Base-by-base conservation (phyloP, 176 grass and related monocot genomes). In the Aegilops speltoides region DNA sequence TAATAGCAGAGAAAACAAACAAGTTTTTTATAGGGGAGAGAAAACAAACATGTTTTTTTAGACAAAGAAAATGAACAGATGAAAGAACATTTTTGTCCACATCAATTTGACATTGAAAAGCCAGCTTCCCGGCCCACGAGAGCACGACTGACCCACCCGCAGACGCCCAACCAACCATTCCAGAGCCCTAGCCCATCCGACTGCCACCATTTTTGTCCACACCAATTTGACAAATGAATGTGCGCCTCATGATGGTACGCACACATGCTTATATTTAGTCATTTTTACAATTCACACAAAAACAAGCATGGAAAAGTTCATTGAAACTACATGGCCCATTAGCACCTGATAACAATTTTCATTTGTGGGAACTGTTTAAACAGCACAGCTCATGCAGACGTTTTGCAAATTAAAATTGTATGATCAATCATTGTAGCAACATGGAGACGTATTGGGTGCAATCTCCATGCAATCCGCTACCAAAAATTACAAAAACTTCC, bases 111-210 rank as follows among this genome's bases (percentile, higher is more conserved):
- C 23, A 17, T 2, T 2, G 7, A 62, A 34, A 22, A 54, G 75
- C 81, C n/a, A 73, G 37, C 0, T 5, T 15, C 2, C 19, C 10
- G 4, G 33, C 71, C 80, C 86, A 83, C 4, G 14, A 50, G 46
- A 50, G 46, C 54, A 0, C 14, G 14, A 22, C 54, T 7, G 54
- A 64, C 37, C 24, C 40, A 1, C 41, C 41, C 3, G 43, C 43
- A 46, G 43, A 13, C 12, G 43, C 54, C 38, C 10, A 10, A 79
- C 59, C 37, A 38, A 38, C 37, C 40, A 41, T 73, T 72, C 41
- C 20, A 90, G 86, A 90, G 87, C 80, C 89, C 89, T 87, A 83
- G 65, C 32, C 74, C 79, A 87, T 90, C 89, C 24, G 84, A 90
- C 84, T 79, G 79, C 45, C 73, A 73, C 32, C 41, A 17, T 41